Evolutionary conservation across 345 rosid genomes (phyloP), one percentile per base, ranked within the genome.

Genomic region (Salix koriyanagi): DNA sequence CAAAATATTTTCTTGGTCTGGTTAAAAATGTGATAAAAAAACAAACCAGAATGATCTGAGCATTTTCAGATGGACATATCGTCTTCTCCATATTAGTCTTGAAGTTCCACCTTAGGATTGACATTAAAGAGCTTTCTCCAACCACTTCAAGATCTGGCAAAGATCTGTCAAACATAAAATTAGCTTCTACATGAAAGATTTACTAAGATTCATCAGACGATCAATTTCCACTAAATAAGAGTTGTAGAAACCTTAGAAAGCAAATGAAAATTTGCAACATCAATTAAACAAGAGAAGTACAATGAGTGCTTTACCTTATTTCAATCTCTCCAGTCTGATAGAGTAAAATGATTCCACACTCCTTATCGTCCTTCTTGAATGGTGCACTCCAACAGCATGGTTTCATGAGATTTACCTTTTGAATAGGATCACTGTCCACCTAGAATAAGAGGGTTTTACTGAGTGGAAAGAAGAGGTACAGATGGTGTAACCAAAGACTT

Each of bases 301-400:
- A 71, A 64, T 54, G 30, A 54, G 36, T 28, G 42, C 69, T 54
- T 78, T 71, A 89, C 99, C 98, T 89, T 83, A 90, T 89, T 81
- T 93, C 98, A 78, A 93, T 80, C 50, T 75, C 86, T 61, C 98
- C 97, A 74, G 93, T 90, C 83, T 73, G 85, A 83, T 87, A 91
- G 50, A 95, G 83, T 44, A 88, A 74, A 72, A 91, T 83, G 75
- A 93, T 82, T 75, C 94, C 92, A 67, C 83, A 79, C 74, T 78
- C 85, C 66, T 81, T 83, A 72, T 76, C 88, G 77, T 84, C 86
- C 78, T 83, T 92, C 79, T 82, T 84, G 50, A 91, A 84, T 75
- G 73, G 85, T 78, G 94, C 77, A 77, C 89, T 85, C 98, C 97
- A 93, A 84, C 94, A 88, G 78, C 98, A 93, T 67, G 86, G 87